phyloP scores from a whole-genome alignment of 495 filamentous ascomycete genomes.

The Penicillium soppii region DNA sequence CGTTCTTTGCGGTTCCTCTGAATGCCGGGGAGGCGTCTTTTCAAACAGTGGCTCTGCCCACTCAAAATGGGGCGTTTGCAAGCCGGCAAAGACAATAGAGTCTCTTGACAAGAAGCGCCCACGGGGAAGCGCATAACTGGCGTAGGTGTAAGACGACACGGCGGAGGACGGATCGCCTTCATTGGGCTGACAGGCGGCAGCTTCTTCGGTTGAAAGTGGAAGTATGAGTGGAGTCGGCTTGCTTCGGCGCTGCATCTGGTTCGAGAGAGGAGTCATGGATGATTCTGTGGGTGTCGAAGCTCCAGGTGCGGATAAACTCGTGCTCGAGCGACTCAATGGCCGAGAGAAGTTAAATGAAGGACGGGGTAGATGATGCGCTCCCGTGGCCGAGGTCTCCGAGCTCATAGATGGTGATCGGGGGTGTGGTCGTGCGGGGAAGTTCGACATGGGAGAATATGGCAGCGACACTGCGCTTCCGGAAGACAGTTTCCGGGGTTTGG shows the following conservation, averaged over 20 bases:
- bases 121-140: conserved; percentile 78
- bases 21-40: conserved; percentile 46
- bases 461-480: conserved; percentile 61
- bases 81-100: conserved; percentile 63
- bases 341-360: conserved; percentile 92
- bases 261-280: conserved; percentile 2
- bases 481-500: conserved; percentile 59
- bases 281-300: conserved; percentile 29
- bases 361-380: conserved; percentile 58
- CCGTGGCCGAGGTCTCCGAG: conserved; percentile 69
- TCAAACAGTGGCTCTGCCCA: conserved; percentile 59
- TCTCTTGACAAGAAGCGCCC: conserved; percentile 73
- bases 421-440: conserved; percentile 47
- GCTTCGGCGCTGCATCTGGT: conserved; percentile 33
- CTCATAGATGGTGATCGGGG: conserved; percentile 77
- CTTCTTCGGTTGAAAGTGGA: conserved; percentile 25
- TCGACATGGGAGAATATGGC: conserved; percentile 64
- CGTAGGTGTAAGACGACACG: conserved; percentile 76
- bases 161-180: conserved; percentile 45
- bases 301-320: conserved; percentile 50
- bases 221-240: conserved; percentile 42
- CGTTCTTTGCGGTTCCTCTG: conserved; percentile 36
- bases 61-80: conserved; percentile 57
- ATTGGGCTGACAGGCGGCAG: conserved; percentile 2
- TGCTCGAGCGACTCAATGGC: conserved; percentile 75